phyloP scores from a whole-genome alignment of 331 rosid species.

The Spiraea crenata region DNA sequence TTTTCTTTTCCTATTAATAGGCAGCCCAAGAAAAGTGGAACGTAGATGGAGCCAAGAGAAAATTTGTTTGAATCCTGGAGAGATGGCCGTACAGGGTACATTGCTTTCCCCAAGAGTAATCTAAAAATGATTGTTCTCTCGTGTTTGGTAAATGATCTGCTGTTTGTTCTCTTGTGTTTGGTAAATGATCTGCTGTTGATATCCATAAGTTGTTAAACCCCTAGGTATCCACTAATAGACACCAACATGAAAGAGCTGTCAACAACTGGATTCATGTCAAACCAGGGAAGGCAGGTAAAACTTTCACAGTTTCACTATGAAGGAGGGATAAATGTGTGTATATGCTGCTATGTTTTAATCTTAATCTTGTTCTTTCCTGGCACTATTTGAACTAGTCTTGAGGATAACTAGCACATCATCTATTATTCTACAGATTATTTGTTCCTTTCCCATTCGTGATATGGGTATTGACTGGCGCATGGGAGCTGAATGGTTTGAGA shows the following conservation, averaged over 20 bases:
- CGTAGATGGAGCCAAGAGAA: conserved; percentile 73
- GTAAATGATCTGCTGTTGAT: not conserved
- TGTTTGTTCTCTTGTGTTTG: too few relatives aligned
- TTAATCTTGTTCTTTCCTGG: not conserved
- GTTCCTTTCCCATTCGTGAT: conserved; percentile 92
- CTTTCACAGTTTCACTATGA: too few relatives aligned
- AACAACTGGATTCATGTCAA: conserved; percentile 92
- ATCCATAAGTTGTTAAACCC: conserved; percentile 18
- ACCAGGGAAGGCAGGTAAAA: conserved; percentile 97
- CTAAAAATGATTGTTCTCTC: not conserved
- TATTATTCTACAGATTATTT: conserved; percentile 57
- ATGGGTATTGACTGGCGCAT: conserved; percentile 98
- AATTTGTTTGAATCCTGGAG: conserved; percentile 83
- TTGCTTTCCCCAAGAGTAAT: conserved; percentile 7
- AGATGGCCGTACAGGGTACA: conserved; percentile 86
- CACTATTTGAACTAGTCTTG: not conserved
- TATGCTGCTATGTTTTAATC: not conserved
- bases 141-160: too few relatives aligned
- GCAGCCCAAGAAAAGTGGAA: conserved; percentile 89
- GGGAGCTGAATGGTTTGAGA: conserved; percentile 99
- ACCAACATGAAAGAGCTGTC: conserved; percentile 94
- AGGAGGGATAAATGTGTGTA: not conserved
- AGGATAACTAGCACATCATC: not conserved
- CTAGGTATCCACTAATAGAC: conserved; percentile 89
- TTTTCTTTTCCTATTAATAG: conserved; percentile 25